These are phyloP conservation scores for Acacia confusa DNA, from an alignment of 306 rosid genomes.

Conservation along the genomic window DNA sequence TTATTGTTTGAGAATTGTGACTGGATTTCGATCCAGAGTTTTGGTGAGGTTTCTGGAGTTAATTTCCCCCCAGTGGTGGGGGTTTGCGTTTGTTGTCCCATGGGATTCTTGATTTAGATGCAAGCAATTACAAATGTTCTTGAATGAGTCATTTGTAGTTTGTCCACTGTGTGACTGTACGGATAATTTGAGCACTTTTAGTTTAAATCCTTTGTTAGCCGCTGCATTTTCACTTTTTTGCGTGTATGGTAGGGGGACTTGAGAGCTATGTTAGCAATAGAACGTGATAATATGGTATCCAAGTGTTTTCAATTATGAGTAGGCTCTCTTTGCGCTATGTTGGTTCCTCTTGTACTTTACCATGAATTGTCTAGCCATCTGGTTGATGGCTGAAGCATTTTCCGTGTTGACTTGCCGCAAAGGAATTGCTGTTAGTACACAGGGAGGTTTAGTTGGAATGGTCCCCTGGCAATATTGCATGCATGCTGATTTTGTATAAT, in stretches of 20 bases:
- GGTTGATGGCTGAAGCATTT: too few species aligned
- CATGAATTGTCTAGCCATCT: too few species aligned
- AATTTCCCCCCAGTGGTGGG: background rate
- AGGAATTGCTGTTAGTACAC: too few species aligned
- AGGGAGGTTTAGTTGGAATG: too few species aligned
- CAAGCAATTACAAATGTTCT: background rate
- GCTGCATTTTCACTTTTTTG: background rate
- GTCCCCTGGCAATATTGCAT: too few species aligned
- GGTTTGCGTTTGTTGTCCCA: background rate
- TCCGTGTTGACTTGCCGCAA: too few species aligned
- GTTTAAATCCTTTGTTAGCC: background rate
- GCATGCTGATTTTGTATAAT: too few species aligned
- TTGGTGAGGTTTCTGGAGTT: constrained; percentile 1
- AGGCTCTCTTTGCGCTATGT: background rate
- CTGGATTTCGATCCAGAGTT: constrained; percentile 42
- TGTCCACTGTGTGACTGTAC: constrained; percentile 15
- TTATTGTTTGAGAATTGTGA: constrained; percentile 20
- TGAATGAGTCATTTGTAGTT: background rate
- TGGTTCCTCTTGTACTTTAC: too few species aligned
- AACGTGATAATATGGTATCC: background rate
- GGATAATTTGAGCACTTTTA: background rate
- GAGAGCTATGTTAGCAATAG: background rate
- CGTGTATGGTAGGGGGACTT: background rate
- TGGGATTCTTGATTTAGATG: background rate
- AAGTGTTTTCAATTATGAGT: constrained; percentile 8